Conservation (phyloP, 345 rosid genomes). For the Citrus hindsii region DNA sequence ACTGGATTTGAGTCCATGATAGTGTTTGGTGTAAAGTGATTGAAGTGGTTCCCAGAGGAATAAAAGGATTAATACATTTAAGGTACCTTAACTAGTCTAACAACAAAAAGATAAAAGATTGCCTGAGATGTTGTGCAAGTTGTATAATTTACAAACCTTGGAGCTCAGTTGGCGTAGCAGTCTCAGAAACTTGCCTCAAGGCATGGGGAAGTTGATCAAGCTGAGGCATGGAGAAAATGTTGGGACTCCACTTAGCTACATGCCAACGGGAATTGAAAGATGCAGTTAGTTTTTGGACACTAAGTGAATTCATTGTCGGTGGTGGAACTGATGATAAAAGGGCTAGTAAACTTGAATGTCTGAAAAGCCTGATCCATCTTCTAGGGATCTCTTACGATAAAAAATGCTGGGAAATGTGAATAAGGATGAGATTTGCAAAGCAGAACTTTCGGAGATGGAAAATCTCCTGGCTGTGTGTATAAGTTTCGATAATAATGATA, state of each 20-base stretch:
- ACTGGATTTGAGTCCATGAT: not conserved
- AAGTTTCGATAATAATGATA: not conserved
- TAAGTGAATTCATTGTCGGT: not conserved
- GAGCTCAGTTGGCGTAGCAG: not conserved
- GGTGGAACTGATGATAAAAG: not conserved
- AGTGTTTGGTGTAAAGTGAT: not conserved
- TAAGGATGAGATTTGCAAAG: not conserved
- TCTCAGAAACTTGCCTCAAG: not conserved
- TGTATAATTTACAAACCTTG: conserved; percentile 7
- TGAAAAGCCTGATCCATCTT: not conserved
- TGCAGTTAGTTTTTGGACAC: not conserved
- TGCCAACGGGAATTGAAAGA: conserved; percentile 13
- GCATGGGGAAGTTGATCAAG: not conserved
- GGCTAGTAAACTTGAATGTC: not conserved
- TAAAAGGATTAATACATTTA: not conserved
- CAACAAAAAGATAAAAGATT: not conserved
- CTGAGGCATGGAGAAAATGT: not conserved
- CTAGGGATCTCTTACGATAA: not conserved
- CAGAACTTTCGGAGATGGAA: not conserved
- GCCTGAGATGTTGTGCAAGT: conserved; percentile 8
- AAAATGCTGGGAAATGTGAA: not conserved
- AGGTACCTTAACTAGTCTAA: conserved; percentile 1
- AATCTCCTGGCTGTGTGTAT: not conserved
- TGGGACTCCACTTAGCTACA: not conserved
- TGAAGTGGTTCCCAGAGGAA: not conserved